Evolutionary conservation across 345 rosid species (phyloP).

Genomic region (Cardamine chenopodiifolia): DNA sequence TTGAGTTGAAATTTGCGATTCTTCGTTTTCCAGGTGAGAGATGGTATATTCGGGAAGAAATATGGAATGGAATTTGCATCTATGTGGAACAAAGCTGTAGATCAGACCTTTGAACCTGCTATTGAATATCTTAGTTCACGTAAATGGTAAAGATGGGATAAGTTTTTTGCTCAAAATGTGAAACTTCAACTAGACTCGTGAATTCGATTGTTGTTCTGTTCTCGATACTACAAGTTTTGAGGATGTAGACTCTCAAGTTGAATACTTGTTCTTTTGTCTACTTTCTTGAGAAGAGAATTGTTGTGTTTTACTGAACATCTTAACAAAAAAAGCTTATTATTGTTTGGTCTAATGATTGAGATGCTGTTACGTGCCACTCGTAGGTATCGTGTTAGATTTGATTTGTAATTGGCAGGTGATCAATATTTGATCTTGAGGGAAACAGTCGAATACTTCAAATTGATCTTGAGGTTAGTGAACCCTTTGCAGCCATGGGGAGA

Average conservation of each 20-base stretch:
- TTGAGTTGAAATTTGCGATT: too few relatives aligned
- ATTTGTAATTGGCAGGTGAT: slow-evolving; percentile 7
- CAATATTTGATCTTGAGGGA: neutral
- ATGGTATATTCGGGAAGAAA: slow-evolving; percentile 61
- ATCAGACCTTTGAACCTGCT: slow-evolving; percentile 66
- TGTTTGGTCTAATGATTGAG: slow-evolving; percentile 2
- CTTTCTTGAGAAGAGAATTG: too few relatives aligned
- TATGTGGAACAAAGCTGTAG: slow-evolving; percentile 86
- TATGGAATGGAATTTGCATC: slow-evolving; percentile 59
- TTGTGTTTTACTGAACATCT: neutral
- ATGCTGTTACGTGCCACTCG: neutral
- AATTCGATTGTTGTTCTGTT: neutral
- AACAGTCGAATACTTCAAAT: neutral
- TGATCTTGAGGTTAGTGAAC: too few relatives aligned
- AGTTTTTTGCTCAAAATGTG: slow-evolving; percentile 1
- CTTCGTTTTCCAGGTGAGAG: slow-evolving; percentile 66
- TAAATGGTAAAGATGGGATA: slow-evolving; percentile 52
- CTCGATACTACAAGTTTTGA: neutral
- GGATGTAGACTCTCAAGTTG: slow-evolving; percentile 6
- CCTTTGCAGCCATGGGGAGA: too few relatives aligned
- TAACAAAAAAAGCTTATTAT: neutral
- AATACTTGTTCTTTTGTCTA: slow-evolving; percentile 9
- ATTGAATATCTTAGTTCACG: slow-evolving; percentile 69
- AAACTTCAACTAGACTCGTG: neutral
- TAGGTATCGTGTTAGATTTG: slow-evolving; percentile 9